phyloP scores from a whole-genome alignment of 192 early-diverging fungal species.

The Coemansia umbellata region DNA sequence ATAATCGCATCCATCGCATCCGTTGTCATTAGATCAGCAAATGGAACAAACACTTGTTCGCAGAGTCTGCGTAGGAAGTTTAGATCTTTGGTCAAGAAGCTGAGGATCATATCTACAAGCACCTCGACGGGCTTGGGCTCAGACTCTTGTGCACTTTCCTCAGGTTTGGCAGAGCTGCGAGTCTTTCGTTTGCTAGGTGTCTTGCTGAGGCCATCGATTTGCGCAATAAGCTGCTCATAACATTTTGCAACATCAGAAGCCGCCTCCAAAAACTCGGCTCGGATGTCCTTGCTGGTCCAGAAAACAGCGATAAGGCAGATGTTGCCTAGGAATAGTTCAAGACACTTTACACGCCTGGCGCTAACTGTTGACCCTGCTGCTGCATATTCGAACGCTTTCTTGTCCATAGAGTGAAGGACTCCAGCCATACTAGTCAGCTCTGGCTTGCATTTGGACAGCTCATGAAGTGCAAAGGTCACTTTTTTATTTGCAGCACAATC shows the following conservation, averaged over 20 bases:
- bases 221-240: conserved; percentile 61
- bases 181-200: conserved; percentile 45
- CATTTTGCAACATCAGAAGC: conserved; percentile 74
- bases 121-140: conserved; percentile 86
- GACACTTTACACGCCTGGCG: conserved; percentile 25
- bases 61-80: conserved; percentile 68
- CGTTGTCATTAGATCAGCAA: conserved; percentile 70
- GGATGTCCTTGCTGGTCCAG: conserved; percentile 62
- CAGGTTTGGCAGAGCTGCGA: conserved; percentile 10
- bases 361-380: background rate
- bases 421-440: conserved; percentile 6
- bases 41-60: conserved; percentile 80
- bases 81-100: conserved; percentile 82
- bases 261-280: conserved; percentile 50
- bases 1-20: conserved; percentile 72
- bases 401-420: conserved; percentile 14
- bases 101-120: conserved; percentile 85
- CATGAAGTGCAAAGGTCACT: conserved; percentile 6
- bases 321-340: conserved; percentile 38
- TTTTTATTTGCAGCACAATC: conserved; percentile 11
- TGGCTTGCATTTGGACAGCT: conserved; percentile 4
- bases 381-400: background rate
- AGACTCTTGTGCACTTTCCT: conserved; percentile 54
- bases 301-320: conserved; percentile 34
- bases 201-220: conserved; percentile 35